Evolutionary conservation across 2,329 filamentous ascomycete species (phyloP).

Genomic region (Aschersonia sp.): DNA sequence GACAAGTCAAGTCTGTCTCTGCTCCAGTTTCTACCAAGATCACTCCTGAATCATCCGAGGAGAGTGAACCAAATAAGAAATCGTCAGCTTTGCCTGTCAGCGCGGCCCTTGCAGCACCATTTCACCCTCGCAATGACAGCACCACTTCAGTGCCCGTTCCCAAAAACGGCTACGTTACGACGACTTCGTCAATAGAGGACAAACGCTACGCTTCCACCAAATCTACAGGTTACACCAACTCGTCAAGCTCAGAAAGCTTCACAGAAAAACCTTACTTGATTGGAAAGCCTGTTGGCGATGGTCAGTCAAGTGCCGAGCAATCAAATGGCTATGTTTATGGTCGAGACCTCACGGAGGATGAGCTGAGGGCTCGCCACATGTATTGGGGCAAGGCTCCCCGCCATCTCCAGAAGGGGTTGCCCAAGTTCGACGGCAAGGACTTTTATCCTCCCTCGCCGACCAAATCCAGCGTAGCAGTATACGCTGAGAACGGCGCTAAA

Average conservation of each 20-base stretch:
- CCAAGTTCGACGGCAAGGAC: constrained; percentile 51
- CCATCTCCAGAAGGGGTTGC: constrained; percentile 35
- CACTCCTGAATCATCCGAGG: constrained; percentile 7
- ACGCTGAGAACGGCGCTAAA: not conserved
- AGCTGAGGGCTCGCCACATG: constrained; percentile 41
- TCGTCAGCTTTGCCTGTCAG: constrained; percentile 25
- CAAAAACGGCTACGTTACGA: not conserved
- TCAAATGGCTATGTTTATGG: constrained; percentile 38
- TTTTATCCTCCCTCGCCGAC: constrained; percentile 44
- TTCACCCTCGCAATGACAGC: constrained; percentile 24
- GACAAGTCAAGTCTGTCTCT: constrained; percentile 14
- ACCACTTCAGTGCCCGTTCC: constrained; percentile 6
- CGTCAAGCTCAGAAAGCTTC: constrained; percentile 5
- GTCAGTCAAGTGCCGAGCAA: constrained; percentile 24
- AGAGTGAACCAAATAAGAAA: constrained; percentile 15
- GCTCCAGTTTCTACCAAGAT: constrained; percentile 8
- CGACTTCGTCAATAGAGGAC: constrained; percentile 2
- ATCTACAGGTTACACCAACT: constrained; percentile 2
- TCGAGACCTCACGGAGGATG: constrained; percentile 42
- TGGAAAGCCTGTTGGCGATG: constrained; percentile 31
- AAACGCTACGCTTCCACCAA: not conserved
- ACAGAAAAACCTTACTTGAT: constrained; percentile 36
- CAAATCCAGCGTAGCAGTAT: constrained; percentile 1
- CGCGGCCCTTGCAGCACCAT: constrained; percentile 34
- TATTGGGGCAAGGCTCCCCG: constrained; percentile 45